Conservation (phyloP, 2,329 filamentous ascomycete species). For the Penicillium sp. region DNA sequence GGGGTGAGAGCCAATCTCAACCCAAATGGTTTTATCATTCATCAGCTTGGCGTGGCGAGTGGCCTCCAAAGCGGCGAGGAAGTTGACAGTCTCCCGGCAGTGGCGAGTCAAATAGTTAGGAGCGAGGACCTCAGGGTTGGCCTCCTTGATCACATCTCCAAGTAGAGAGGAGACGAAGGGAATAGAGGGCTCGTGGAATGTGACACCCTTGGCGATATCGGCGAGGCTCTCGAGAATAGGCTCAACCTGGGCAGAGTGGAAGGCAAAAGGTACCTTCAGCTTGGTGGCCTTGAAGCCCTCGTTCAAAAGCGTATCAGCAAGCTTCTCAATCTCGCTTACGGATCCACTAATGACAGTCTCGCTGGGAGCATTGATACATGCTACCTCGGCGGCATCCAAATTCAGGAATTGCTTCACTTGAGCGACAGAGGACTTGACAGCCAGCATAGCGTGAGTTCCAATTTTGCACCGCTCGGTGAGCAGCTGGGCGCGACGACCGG, state of each 20-base stretch:
- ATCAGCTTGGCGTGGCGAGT: slow-evolving; percentile 47
- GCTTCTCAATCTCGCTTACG: slow-evolving; percentile 35
- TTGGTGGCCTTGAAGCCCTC: slow-evolving; percentile 42
- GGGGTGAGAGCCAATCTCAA: slow-evolving; percentile 59
- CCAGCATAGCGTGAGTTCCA: slow-evolving; percentile 47
- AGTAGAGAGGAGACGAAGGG: slow-evolving; percentile 49
- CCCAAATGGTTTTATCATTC: slow-evolving; percentile 68
- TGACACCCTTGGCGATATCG: slow-evolving; percentile 35
- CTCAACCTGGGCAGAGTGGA: slow-evolving; percentile 49
- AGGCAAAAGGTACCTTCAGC: slow-evolving; percentile 46
- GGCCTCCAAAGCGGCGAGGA: slow-evolving; percentile 43
- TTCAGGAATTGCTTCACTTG: slow-evolving; percentile 33
- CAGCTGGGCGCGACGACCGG: slow-evolving; percentile 42
- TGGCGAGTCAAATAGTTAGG: slow-evolving; percentile 43
- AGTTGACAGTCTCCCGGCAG: slow-evolving; percentile 48
- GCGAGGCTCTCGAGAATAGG: slow-evolving; percentile 46
- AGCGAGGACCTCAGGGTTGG: slow-evolving; percentile 31
- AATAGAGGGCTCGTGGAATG: slow-evolving; percentile 39
- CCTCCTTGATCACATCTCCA: slow-evolving; percentile 41
- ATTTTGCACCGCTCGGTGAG: slow-evolving; percentile 40
- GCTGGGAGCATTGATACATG: slow-evolving; percentile 46
- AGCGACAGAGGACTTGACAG: slow-evolving; percentile 39
- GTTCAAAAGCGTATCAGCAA: slow-evolving; percentile 35
- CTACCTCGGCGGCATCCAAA: slow-evolving; percentile 31
- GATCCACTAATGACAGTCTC: slow-evolving; percentile 45